Base-by-base conservation (phyloP, 139 green algal genomes). In the Tetratostichococcus sp. region DNA sequence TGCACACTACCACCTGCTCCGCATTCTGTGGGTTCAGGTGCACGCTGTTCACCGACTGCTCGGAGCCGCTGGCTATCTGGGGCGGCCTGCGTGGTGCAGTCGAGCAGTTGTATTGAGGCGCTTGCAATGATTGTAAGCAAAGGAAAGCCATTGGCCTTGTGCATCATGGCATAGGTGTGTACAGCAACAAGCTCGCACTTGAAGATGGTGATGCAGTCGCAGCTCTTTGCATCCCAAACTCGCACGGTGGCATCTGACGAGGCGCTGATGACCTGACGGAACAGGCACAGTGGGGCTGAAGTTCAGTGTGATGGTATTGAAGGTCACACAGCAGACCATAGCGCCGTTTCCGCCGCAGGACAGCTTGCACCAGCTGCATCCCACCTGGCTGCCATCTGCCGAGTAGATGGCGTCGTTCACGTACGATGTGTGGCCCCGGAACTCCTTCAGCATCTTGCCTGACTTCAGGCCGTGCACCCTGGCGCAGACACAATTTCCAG, bases 391-490 rank as follows among this genome's bases (percentile, higher is more conserved):
- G 65, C 91, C 94, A 73, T 98, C 92, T 1, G 79, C 72, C 28
- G 77, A 87, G 81, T 91, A 98, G 21, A 89, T 79, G 0, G 89
- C 94, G 71, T 88, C 75, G 75, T 98, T 97, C 17, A 98, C 94
- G 79, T 94, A 99, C 25, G 85, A 94, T 21, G 85, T 94, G 84
- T 98, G 94, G 4, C 95, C 95, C 0, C 95, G 76, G 77, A 98
- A 94, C 85, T 99, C 95, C 83, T 97, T 98, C 28, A 99, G 86
- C 86, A 96, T 92, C 73, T 93, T 95, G 35, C 95, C 95, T 26
- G 87, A 95, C 87, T 98, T 98, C 35, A 99, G 86, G 34, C 95
- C 95, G 78, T 99, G 95, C 71, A 99, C 86, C 26, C 91, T 69
- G 65, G 5, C 59, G n/a, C n/a, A n/a, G n/a, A n/a, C n/a, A n/a